phyloP scores from a whole-genome alignment of 2,329 filamentous ascomycete genomes.

The Alternaria postmessia region DNA sequence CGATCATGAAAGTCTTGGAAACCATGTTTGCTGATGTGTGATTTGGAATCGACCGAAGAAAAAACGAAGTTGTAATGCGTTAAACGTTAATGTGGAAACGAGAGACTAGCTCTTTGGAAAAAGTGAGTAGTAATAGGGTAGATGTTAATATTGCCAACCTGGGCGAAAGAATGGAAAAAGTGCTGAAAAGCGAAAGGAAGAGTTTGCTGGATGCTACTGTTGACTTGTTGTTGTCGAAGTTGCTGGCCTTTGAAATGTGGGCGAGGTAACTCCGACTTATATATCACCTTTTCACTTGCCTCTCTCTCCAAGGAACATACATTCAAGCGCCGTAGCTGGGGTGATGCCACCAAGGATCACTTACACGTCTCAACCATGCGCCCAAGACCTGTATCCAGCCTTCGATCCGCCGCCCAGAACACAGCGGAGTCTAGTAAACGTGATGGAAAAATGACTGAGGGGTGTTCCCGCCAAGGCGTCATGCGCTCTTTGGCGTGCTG shows the following conservation, averaged over 20 bases:
- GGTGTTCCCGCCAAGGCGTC: conserved; percentile 34
- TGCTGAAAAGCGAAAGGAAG: conserved; percentile 23
- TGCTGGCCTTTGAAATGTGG: conserved; percentile 32
- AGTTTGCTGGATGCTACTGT: conserved; percentile 33
- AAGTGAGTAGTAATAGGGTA: conserved; percentile 15
- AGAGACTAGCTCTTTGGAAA: conserved; percentile 49
- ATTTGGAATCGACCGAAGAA: background rate
- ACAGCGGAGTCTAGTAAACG: conserved; percentile 9
- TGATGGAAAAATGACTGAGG: conserved; percentile 32
- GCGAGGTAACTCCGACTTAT: conserved; percentile 27
- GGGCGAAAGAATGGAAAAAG: conserved; percentile 38
- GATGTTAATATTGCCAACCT: conserved; percentile 37
- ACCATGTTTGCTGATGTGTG: conserved; percentile 39
- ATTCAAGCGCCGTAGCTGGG: conserved; percentile 24
- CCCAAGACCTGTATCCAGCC: conserved; percentile 16
- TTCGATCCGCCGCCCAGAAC: conserved; percentile 19
- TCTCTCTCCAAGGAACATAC: background rate
- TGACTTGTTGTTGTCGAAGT: conserved; percentile 30
- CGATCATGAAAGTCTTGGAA: conserved; percentile 43
- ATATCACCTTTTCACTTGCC: conserved; percentile 31
- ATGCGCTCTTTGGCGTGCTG: conserved; percentile 42
- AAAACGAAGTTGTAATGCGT: conserved; percentile 1
- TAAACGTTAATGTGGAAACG: conserved; percentile 7
- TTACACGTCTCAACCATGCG: conserved; percentile 41
- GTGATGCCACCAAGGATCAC: conserved; percentile 28